phyloP scores from a whole-genome alignment of 2,329 filamentous ascomycete species.

The Grosmannia clavigera region DNA sequence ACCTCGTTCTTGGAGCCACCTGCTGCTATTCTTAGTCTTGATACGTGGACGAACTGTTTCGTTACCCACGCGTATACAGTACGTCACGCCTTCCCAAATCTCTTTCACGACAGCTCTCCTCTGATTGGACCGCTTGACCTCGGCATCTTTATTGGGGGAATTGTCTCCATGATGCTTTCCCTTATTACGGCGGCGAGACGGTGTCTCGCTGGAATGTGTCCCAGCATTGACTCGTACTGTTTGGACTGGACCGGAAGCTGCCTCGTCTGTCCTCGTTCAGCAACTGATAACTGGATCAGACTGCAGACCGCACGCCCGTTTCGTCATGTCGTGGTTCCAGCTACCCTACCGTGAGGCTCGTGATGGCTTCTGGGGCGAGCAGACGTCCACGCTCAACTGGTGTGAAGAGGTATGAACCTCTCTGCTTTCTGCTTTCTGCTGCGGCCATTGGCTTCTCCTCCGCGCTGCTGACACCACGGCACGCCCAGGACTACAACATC shows the following conservation, averaged over 20 bases:
- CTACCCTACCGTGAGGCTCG: slow-evolving; percentile 23
- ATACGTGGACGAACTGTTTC: neutral
- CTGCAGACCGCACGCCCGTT: neutral
- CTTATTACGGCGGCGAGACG: neutral
- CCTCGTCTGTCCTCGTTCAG: neutral
- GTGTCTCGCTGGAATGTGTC: neutral
- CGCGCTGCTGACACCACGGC: neutral
- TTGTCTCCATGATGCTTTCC: neutral
- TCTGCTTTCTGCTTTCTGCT: neutral
- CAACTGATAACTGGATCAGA: neutral
- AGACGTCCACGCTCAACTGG: slow-evolving; percentile 26
- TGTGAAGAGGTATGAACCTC: slow-evolving; percentile 22
- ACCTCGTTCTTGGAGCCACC: neutral
- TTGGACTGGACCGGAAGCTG: neutral
- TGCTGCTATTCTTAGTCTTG: neutral
- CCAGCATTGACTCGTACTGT: neutral
- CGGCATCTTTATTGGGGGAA: neutral
- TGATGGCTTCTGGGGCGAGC: slow-evolving; percentile 24
- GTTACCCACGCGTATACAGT: neutral
- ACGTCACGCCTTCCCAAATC: neutral
- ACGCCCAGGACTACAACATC: slow-evolving; percentile 23
- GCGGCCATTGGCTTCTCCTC: neutral
- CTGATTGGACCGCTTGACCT: neutral
- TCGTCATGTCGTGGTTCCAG: slow-evolving; percentile 11
- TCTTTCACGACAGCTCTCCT: neutral